Base-by-base conservation (phyloP, 192 early-diverging fungal species). In the Entomortierella beljakovae region DNA sequence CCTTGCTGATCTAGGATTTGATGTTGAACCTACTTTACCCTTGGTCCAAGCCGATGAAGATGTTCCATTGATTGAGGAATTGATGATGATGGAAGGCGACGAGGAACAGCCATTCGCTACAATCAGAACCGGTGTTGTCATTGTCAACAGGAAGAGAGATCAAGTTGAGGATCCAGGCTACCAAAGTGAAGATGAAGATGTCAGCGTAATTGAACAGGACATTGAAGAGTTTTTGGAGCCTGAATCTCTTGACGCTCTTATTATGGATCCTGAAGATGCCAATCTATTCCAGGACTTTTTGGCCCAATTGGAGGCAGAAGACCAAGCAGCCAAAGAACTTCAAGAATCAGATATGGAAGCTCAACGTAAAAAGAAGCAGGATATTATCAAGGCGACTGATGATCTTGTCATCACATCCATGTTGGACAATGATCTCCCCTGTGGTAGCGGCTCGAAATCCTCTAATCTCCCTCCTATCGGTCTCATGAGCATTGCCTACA, bases 251-350 rank as follows among this genome's bases (percentile, higher is more conserved):
- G 63, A 73, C 1, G 75, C 81, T 34, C 66, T 83, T 55, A 80
- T 61, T 28, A 35, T 72, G 37, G 81, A 83, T 28, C 75, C 81
- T 16, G 65, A 73, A 22, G 88, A 86, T 53, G 85, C 83, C 6
- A 10, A 6, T 15, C 28, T 70, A n/a, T 79, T 79, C 32, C 74
- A 43, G 6, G 56, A 69, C 13, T 79, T 79, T 15, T 60, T 79
- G 66, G 56, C 31, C 28, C 35, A 42, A 10, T 48, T 79, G 23
- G 67, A 79, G 9, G 56, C 64, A 5, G 65, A 68, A 26, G 65
- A 75, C 2, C 31, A 43, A 33, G 32, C 40, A 22, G 18, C 26
- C 16, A 26, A 26, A 5, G 28, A 40, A 9, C 22, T 2, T 1
- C 25, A 58, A 33, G 38, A 54, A 50, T 31, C 28, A 15, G n/a